Conservation (phyloP, 140 eudicot genomes). For the Stevia rebaudiana region DNA sequence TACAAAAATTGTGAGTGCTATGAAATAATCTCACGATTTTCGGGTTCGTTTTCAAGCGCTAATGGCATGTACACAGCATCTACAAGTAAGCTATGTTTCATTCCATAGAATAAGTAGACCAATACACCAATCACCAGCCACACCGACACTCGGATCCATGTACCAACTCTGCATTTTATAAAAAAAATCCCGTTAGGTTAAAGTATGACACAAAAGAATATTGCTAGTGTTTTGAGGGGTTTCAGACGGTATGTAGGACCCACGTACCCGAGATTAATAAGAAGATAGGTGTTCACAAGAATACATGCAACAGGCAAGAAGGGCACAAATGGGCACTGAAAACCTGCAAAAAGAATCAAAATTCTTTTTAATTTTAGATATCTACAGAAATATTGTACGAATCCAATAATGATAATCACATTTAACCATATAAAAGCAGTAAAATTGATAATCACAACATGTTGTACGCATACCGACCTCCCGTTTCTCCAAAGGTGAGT, state of each 20-base stretch:
- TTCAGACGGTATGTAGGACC: background rate
- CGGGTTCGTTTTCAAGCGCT: constrained; percentile 18
- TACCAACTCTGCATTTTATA: constrained; percentile 40
- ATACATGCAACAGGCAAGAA: constrained; percentile 40
- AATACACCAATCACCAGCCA: constrained; percentile 60
- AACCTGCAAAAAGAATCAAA: constrained; percentile 23
- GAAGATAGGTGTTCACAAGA: constrained; percentile 42
- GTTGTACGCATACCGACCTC: constrained; percentile 27
- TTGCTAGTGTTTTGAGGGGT: background rate
- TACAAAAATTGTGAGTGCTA: constrained; percentile 26
- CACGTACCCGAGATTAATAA: constrained; percentile 42
- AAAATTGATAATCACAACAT: background rate
- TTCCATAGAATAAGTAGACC: constrained; percentile 62
- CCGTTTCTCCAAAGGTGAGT: constrained; percentile 44
- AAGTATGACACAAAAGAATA: background rate
- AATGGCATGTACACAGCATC: constrained; percentile 60
- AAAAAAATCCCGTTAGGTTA: background rate
- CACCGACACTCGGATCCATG: constrained; percentile 69
- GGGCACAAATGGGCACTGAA: constrained; percentile 40
- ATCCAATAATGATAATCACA: background rate
- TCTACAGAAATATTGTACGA: background rate
- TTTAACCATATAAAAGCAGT: background rate
- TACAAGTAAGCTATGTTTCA: constrained; percentile 54
- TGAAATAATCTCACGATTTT: constrained; percentile 15
- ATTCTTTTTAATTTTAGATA: too few species aligned